Conservation (phyloP, 805 yeast species). For the Hanseniaspora vineae region DNA sequence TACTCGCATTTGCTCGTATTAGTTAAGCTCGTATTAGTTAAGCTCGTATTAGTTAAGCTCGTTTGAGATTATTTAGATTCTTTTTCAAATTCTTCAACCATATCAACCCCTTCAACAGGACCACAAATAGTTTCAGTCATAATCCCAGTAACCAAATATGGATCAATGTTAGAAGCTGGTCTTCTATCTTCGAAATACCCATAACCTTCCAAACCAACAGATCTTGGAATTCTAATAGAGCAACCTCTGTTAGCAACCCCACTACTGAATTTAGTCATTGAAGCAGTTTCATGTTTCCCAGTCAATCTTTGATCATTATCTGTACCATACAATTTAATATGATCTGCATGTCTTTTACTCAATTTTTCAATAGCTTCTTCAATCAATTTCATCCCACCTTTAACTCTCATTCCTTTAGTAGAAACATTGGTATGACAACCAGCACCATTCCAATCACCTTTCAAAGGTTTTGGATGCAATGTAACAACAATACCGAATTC, state of each 20-base stretch:
- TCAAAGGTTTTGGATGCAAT: conserved; percentile 97
- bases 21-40: too few relatives aligned
- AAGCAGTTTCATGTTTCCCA: conserved; percentile 97
- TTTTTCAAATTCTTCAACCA: conserved; percentile 81
- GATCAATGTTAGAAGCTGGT: conserved; percentile 99
- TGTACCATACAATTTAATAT: conserved; percentile 86
- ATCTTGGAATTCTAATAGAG: conserved; percentile 95
- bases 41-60: too few relatives aligned
- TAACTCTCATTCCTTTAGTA: conserved; percentile 77
- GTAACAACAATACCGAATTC: conserved; percentile 98
- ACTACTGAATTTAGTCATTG: conserved; percentile 76
- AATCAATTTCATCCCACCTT: conserved; percentile 93
- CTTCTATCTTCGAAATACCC: conserved; percentile 99
- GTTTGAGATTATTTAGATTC: conserved; percentile 35
- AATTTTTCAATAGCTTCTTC: conserved; percentile 88
- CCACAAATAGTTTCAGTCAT: conserved; percentile 96
- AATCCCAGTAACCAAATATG: conserved; percentile 96
- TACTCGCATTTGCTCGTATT: too few relatives aligned
- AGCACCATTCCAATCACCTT: conserved; percentile 99
- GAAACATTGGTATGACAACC: conserved; percentile 99
- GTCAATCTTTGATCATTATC: conserved; percentile 94
- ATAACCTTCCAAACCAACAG: conserved; percentile 94
- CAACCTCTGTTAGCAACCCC: conserved; percentile 99
- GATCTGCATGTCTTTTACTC: conserved; percentile 93
- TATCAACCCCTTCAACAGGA: conserved; percentile 87